A percentile compares a stretch with the other conserved stretches of the same genome.
phyloP scores from a whole-genome alignment of 805 yeast species.

The Saturnispora quitensis region DNA sequence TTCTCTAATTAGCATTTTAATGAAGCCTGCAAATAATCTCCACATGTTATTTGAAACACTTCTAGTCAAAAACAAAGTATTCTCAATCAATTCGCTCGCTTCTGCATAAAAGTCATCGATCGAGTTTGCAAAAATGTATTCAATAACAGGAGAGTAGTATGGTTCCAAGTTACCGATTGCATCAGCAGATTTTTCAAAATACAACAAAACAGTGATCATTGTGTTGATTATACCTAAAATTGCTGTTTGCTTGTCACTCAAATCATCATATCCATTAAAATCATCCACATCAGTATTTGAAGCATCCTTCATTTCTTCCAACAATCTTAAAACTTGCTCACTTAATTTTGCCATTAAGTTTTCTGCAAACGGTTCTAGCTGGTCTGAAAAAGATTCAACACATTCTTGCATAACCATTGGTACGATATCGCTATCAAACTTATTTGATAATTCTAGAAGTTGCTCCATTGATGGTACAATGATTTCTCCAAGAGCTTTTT shows the following conservation, averaged over 20 bases:
- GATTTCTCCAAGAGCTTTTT: constrained; percentile 54
- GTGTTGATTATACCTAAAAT: constrained; percentile 83
- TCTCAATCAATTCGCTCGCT: constrained; percentile 70
- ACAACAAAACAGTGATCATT: constrained; percentile 74
- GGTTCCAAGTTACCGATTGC: constrained; percentile 62
- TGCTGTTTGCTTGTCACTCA: constrained; percentile 72
- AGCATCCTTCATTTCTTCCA: constrained; percentile 62
- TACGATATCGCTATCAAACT: constrained; percentile 78
- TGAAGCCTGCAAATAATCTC: constrained; percentile 52
- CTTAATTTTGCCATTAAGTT: constrained; percentile 51
- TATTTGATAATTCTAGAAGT: constrained; percentile 62
- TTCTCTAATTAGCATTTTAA: constrained; percentile 26
- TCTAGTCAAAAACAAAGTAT: constrained; percentile 56
- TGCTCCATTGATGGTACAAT: constrained; percentile 79
- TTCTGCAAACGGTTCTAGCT: constrained; percentile 85
- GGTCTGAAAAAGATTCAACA: constrained; percentile 80
- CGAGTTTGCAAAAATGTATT: constrained; percentile 51
- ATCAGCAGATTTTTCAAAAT: constrained; percentile 75
- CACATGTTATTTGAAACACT: constrained; percentile 64
- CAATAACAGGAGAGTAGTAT: constrained; percentile 64
- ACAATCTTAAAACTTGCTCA: constrained; percentile 66
- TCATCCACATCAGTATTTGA: constrained; percentile 45
- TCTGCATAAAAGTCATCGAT: constrained; percentile 80
- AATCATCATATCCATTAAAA: constrained; percentile 27
- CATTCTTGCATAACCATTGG: constrained; percentile 92